A percentile compares a stretch with the other conserved stretches of the same genome.
phyloP scores from a whole-genome alignment of 352 stramenopile species.

The Labyrinthula sp. region DNA sequence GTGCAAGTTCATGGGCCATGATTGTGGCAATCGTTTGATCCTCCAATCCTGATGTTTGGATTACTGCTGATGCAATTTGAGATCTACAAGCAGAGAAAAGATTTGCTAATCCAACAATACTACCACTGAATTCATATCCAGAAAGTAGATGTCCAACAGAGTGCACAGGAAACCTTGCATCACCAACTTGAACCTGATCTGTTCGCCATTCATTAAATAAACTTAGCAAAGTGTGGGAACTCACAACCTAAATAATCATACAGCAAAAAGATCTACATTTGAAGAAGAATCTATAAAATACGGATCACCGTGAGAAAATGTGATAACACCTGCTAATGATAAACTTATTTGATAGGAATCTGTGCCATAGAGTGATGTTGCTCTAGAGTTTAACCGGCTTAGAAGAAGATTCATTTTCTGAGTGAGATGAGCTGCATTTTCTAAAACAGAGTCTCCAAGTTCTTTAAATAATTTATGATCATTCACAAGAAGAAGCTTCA shows the following conservation, averaged over 20 bases:
- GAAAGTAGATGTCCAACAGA: constrained; percentile 19
- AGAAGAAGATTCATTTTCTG: constrained; percentile 12
- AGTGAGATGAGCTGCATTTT: constrained; percentile 14
- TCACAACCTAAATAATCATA: too few relatives aligned
- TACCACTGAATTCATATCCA: constrained; percentile 4
- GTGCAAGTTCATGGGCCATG: constrained; percentile 20
- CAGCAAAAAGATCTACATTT: background rate
- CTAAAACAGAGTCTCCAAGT: background rate
- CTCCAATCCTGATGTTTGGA: constrained; percentile 4
- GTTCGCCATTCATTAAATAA: constrained; percentile 15
- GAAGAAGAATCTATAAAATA: background rate
- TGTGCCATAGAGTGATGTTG: too few relatives aligned
- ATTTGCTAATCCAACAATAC: constrained; percentile 13
- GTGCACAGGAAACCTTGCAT: constrained; percentile 4
- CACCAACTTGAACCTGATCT: background rate
- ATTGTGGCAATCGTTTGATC: constrained; percentile 15
- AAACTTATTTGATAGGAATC: background rate
- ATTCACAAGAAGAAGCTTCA: constrained; percentile 24
- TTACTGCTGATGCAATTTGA: constrained; percentile 3
- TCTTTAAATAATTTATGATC: constrained; percentile 2
- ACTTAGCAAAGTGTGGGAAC: constrained; percentile 1
- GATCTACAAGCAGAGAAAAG: constrained; percentile 11
- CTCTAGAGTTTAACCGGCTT: too few relatives aligned
- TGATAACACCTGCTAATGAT: constrained; percentile 20
- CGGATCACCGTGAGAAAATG: constrained; percentile 17